phyloP scores from a whole-genome alignment of 257 asterid genomes.

The Perilla frutescens region DNA sequence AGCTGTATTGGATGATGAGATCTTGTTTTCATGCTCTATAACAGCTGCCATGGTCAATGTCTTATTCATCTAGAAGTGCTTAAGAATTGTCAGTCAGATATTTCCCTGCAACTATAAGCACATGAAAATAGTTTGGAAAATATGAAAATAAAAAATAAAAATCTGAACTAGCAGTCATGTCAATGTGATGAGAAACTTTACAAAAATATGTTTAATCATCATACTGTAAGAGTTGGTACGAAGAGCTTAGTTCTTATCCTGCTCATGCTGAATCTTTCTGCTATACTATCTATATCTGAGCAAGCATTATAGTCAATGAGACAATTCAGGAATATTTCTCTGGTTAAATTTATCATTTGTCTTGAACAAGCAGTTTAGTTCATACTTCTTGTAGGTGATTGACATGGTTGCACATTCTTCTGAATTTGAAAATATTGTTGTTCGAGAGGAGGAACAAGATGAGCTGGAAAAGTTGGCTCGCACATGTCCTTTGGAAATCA shows the following conservation, averaged over 20 bases:
- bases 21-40: constrained; percentile 10
- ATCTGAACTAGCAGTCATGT: constrained; percentile 4
- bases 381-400: constrained; percentile 62
- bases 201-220: too few relatives aligned
- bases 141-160: background rate
- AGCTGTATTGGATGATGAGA: background rate
- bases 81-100: background rate
- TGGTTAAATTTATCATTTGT: constrained; percentile 18
- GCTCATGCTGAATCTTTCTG: background rate
- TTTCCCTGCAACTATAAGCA: constrained; percentile 2
- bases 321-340: constrained; percentile 13
- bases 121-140: constrained; percentile 9
- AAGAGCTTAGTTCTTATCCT: background rate
- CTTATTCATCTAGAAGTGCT: constrained; percentile 8
- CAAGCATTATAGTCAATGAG: background rate
- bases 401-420: constrained; percentile 97
- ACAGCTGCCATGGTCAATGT: constrained; percentile 16
- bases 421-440: constrained; percentile 93
- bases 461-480: constrained; percentile 88
- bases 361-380: constrained; percentile 30
- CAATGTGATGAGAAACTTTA: constrained; percentile 18
- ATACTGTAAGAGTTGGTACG: background rate
- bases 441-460: constrained; percentile 95
- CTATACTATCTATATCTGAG: constrained; percentile 6
- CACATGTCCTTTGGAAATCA: constrained; percentile 79